Base-by-base conservation (phyloP, 1,284 basidiomycete species). In the Heterobasidion occidentale region DNA sequence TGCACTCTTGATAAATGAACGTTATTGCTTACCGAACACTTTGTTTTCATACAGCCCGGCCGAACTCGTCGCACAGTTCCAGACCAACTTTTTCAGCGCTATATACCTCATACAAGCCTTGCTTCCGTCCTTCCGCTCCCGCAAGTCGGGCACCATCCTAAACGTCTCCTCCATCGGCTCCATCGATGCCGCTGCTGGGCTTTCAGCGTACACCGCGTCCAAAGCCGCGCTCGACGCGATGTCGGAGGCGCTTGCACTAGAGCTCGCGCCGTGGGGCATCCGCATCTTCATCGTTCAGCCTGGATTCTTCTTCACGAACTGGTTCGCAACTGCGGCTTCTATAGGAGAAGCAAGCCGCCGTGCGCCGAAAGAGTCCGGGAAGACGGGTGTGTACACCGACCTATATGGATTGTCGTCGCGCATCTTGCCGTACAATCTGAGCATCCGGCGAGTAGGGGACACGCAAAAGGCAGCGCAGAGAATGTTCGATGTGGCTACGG, bases 281-380 rank as follows among this genome's bases (percentile, higher is more conserved):
- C 63, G 63, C 36, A 67, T 64, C 15, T 52, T 65, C 36, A 62
- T 63, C 51, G 58, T 71, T 55, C 53, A 61, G 36, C 68, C 69
- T 1, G 68, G 70, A 9, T 66, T 62, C 60, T 70, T 71, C 61
- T 63, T 63, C n/a, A 69, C 68, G 15, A 63, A 62, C 55, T 64
- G 67, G 58, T 56, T 68, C 46, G 45, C 56, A 33, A 47, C 57
- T 19, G 59, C 66, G 15, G 52, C 53, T 14, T 27, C 56, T 19
- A 49, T 46, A 35, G 47, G 46, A 33, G 36, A 56, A 42, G 35
- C 48, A 17, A 42, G 19, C 46, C 9, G 36, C 20, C 36, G 42
- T 12, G 46, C 36, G 14, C 11, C 46, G 15, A 11, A 46, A 11
- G 35, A 46, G 20, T 27, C 35, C 3, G 17, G 19, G 38, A 50